Base-by-base conservation (phyloP, 495 filamentous ascomycete genomes). In the Cryomyces minteri region DNA sequence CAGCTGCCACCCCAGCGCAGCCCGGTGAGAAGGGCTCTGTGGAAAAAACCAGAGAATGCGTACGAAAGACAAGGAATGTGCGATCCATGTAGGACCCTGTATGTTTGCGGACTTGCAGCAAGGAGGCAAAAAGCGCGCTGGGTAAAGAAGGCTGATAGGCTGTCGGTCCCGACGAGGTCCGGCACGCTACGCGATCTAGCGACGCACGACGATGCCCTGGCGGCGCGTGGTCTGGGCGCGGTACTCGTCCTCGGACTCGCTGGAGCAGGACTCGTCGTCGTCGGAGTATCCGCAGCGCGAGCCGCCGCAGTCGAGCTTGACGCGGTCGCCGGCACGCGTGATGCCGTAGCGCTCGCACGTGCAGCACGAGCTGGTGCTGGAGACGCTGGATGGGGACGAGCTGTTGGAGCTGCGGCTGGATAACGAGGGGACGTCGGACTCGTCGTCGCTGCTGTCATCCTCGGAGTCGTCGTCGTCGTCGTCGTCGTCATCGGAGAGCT, bases 311-410 rank as follows among this genome's bases (percentile, higher is more conserved):
- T 94, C 87, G 50, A 94, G 76, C 73, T 86, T 90, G 73, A 94
- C 80, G 46, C 85, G 74, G 58, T 87, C 80, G 49, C 87, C 87
- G 66, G 77, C 77, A 65, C 86, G 82, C 47, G 87, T 95, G 70
- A 95, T 92, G 46, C 87, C 87, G 68, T 90, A 95, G 68, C 87
- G 84, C 55, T 95, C 83, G 64, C 87, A 94, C 48, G 75, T 80
- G 72, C 87, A 95, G 58, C 62, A 61, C 42, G 71, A 74, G 61
- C 74, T 73, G 59, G 76, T 76, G 58, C 83, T 82, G 53, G 73
- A 80, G 54, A 88, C 68, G 44, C 74, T 83, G 39, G 72, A 72
- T n/a, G 82, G 70, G 29, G 80, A 84, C 41, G 72, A 86, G 63
- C 84, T 84, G 43, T 82, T 84, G 58, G 80, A 80, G 46, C 72